Evolutionary conservation across 2,329 filamentous ascomycete species (phyloP), one percentile per base, ranked within the genome.

Genomic region (Amphichorda felina): DNA sequence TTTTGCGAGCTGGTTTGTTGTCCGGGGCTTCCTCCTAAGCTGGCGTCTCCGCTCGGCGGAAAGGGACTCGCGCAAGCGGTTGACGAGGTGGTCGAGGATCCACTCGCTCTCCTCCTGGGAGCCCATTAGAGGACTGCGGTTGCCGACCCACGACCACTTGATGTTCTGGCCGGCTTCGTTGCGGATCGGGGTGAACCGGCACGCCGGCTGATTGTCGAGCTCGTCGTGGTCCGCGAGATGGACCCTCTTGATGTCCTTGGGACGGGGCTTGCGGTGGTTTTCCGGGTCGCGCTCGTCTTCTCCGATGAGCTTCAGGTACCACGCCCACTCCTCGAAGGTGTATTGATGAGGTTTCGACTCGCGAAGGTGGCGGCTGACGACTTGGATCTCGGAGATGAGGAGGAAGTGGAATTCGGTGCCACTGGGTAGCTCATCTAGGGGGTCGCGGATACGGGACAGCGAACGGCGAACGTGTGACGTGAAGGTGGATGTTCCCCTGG

Each of bases 321-420:
- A 83, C 0, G 82, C 81, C 88, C 87, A 94, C 51, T 94, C 81
- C 44, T 87, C 76, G 43, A 87, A 95, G 0, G 64, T 67, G 52
- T 94, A 95, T 36, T 68, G 70, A 37, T 76, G 77, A 2, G 72
- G 67, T 4, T 66, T 56, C 30, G 63, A 55, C 14, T 72, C 69
- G 24, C 82, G 60, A 49, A 91, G 74, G 33, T 71, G 62, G n/a
- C 41, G 40, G 2, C 75, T 74, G 1, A 84, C 73, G 18, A 63
- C 65, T 11, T 73, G 65, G 38, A 94, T 91, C 43, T 82, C 79
- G 24, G 75, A 68, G 2, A 83, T 75, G 8, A 94, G 75, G 4
- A 87, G 61, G 25, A 79, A 65, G 32, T 72, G 70, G 24, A 79
- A 72, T 13, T 75, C 63, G 9, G 63, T 52, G 33, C 64, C 59